Percentiles rank a stretch among this genome's conserved stretches.
Evolutionary conservation across 106 monocot genomes (phyloP).

Genomic region (Chionographis japonica): DNA sequence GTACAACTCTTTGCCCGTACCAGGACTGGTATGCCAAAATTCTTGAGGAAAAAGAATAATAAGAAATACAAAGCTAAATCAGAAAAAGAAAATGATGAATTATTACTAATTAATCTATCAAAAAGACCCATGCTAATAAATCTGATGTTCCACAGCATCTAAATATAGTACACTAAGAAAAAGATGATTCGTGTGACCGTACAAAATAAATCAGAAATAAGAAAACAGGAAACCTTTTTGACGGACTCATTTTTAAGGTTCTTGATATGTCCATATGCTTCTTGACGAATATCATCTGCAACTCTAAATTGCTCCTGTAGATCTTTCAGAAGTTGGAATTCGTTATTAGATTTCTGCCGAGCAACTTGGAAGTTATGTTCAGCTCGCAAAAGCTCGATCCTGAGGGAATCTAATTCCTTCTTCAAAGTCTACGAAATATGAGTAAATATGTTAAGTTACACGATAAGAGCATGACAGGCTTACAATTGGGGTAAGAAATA

Average conservation of each 20-base stretch:
- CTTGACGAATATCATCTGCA: constrained; percentile 53
- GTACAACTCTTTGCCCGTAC: too few relatives aligned
- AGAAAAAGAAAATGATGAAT: too few relatives aligned
- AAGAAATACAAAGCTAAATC: too few relatives aligned
- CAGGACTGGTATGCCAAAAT: too few relatives aligned
- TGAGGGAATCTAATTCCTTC: constrained; percentile 53
- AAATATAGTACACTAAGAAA: too few relatives aligned
- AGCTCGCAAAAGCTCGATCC: constrained; percentile 17
- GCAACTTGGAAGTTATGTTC: constrained; percentile 29
- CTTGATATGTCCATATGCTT: constrained; percentile 37
- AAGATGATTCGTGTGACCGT: too few relatives aligned
- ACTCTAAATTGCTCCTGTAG: constrained; percentile 30
- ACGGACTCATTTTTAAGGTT: constrained; percentile 29
- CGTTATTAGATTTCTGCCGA: constrained; percentile 27
- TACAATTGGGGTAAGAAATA: constrained; percentile 5
- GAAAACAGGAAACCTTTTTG: constrained; percentile 28
- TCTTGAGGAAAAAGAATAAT: too few relatives aligned
- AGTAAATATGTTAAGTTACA: background rate
- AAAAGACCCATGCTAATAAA: too few relatives aligned
- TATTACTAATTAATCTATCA: too few relatives aligned
- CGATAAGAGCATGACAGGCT: background rate
- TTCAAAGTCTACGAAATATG: constrained; percentile 36
- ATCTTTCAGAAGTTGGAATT: constrained; percentile 20
- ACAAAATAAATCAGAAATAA: too few relatives aligned
- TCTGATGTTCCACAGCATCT: too few relatives aligned